phyloP scores from a whole-genome alignment of 2,329 filamentous ascomycete genomes.

The Xylaria sp. region DNA sequence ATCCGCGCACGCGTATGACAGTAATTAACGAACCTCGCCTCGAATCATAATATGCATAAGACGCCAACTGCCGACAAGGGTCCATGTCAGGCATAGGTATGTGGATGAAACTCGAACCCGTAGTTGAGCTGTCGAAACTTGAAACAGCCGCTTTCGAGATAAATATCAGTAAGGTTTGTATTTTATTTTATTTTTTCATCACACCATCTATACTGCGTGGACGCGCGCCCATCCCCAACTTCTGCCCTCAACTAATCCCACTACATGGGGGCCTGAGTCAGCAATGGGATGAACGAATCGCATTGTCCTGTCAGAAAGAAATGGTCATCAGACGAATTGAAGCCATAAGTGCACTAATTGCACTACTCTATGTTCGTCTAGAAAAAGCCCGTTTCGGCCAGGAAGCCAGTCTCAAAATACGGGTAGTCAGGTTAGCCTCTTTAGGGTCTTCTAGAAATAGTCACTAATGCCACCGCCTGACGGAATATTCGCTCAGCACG shows the following conservation, averaged over 20 bases:
- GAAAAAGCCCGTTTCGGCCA: constrained; percentile 14
- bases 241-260: neutral
- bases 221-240: neutral
- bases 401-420: constrained; percentile 1
- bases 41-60: constrained; percentile 5
- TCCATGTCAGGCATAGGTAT: constrained; percentile 35
- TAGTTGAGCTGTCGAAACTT: constrained; percentile 38
- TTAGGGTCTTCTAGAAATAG: neutral
- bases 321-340: constrained; percentile 15
- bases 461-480: constrained; percentile 9
- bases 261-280: constrained; percentile 32
- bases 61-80: constrained; percentile 33
- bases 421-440: constrained; percentile 9
- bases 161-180: neutral
- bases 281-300: constrained; percentile 24
- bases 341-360: constrained; percentile 24
- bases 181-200: neutral
- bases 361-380: constrained; percentile 23
- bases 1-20: constrained; percentile 13
- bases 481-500: constrained; percentile 1
- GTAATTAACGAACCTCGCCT: neutral
- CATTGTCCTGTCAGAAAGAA: constrained; percentile 25
- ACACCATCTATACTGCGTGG: neutral
- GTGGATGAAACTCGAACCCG: constrained; percentile 42
- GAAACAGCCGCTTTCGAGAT: constrained; percentile 37